Base-by-base conservation (phyloP, 2,329 filamentous ascomycete genomes). In the Leptodontidium sp. region DNA sequence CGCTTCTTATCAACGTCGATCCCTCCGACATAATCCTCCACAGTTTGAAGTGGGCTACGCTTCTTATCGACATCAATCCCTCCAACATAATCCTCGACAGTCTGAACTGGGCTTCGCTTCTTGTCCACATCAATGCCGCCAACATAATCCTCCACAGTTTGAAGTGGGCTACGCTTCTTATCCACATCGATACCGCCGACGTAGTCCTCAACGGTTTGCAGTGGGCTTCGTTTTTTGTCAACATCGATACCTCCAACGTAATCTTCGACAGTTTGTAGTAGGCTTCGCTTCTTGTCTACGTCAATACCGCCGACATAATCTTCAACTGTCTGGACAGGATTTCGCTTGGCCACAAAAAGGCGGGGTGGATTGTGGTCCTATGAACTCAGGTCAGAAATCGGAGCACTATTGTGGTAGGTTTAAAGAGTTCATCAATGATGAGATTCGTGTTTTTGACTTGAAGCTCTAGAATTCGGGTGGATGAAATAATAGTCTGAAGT, bases 201-300 rank as follows among this genome's bases (percentile, higher is more conserved):
- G 82, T 89, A 69, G 91, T 91, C 70, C 74, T 78, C 1, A 73
- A 78, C 15, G 90, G 91, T 76, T 78, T 92, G 70, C 72, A 83
- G 9, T 82, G 87, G 0, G 81, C 91, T 21, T 88, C 85, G 9
- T 32, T 32, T 32, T 32, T 32, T 32, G 29, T 32, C 29, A 6
- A 32, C 29, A 6, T 32, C 29, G 29, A 32, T 32, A 32, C 29
- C 21, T 21, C 45, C 45, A n/a, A 80, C 0, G 82, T 89, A 69
- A 92, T 91, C 70, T 74, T 78, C 1, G 73, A 78, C 15, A 89
- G 91, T 76, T 78, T 92, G 70, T 72, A 83, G 9, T 82, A 87
- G 0, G 81, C 91, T 21, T 88, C 85, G 9, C 6, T 32, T 32
- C 6, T 32, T 32, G 29, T 32, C 29, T 3, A 32, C 29, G 29